phyloP scores from a whole-genome alignment of 495 filamentous ascomycete species.

The Talaromyces trachyspermus region DNA sequence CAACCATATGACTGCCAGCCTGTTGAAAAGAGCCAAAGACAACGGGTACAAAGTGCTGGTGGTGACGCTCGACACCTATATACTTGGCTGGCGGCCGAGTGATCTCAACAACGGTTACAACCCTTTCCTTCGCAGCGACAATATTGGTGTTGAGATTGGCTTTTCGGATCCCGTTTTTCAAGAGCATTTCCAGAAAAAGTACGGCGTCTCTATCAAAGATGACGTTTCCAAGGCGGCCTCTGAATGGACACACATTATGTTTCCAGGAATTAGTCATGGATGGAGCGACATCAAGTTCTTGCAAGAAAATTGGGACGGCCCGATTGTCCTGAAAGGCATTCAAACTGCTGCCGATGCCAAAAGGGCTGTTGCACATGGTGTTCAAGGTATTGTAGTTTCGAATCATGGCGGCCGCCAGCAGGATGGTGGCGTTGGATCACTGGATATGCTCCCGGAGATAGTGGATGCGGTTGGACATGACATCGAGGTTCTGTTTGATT shows the following conservation, averaged over 20 bases:
- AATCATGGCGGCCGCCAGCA: conserved; percentile 31
- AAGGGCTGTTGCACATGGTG: conserved; percentile 38
- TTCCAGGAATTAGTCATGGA: conserved; percentile 35
- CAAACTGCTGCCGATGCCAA: conserved; percentile 45
- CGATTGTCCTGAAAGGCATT: conserved; percentile 47
- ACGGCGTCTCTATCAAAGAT: conserved; percentile 34
- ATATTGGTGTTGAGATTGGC: conserved; percentile 41
- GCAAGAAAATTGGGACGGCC: conserved; percentile 25
- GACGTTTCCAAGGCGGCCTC: conserved; percentile 20
- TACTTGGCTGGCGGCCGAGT: conserved; percentile 48
- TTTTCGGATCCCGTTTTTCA: conserved; percentile 50
- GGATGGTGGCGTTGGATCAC: conserved; percentile 35
- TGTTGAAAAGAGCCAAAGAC: conserved; percentile 46
- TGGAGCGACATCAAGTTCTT: conserved; percentile 43
- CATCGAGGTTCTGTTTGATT: conserved; percentile 41
- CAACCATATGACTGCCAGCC: conserved; percentile 42
- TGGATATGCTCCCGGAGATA: conserved; percentile 39
- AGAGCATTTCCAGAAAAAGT: conserved; percentile 28
- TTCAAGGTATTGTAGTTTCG: conserved; percentile 49
- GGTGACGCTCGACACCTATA: conserved; percentile 57
- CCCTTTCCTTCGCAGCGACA: conserved; percentile 48
- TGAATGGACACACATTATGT: conserved; percentile 39
- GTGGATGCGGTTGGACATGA: conserved; percentile 39
- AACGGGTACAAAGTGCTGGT: conserved; percentile 49
- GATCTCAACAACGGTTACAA: conserved; percentile 49